phyloP scores from a whole-genome alignment of 306 rosid species.

The Heteromeles arbutifolia region DNA sequence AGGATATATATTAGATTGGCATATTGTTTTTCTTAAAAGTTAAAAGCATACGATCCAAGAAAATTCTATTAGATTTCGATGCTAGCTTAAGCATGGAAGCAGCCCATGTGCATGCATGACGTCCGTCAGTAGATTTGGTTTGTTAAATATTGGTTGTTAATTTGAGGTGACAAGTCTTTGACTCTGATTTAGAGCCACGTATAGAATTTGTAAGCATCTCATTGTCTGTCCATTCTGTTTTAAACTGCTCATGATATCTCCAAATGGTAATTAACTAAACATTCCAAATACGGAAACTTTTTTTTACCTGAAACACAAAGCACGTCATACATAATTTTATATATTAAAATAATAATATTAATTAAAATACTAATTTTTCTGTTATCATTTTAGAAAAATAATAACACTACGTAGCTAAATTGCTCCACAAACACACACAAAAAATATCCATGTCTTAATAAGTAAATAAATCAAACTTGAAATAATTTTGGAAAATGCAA shows the following conservation, averaged over 20 bases:
- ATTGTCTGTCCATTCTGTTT: too few species aligned
- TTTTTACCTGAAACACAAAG: neutral
- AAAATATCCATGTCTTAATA: neutral
- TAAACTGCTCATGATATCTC: neutral
- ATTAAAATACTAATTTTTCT: too few species aligned
- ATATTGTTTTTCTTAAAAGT: neutral
- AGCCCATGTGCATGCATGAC: constrained; percentile 6
- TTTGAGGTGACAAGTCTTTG: too few species aligned
- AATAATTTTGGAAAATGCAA: neutral
- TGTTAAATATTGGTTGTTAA: neutral
- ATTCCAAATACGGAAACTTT: too few species aligned
- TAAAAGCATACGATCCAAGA: neutral
- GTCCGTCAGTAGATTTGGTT: neutral
- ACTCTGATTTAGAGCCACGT: too few species aligned
- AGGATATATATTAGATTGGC: neutral
- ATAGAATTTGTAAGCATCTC: too few species aligned
- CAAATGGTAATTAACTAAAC: neutral
- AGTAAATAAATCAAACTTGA: neutral
- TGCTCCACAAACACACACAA: neutral
- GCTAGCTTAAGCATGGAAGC: neutral
- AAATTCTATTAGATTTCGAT: neutral
- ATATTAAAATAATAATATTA: too few species aligned
- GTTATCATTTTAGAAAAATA: too few species aligned
- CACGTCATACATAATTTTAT: neutral
- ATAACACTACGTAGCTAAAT: neutral